A percentile compares a stretch with the other conserved stretches of the same genome.
Evolutionary conservation across 495 filamentous ascomycete species (phyloP).

Genomic region (Trichoderma virens): DNA sequence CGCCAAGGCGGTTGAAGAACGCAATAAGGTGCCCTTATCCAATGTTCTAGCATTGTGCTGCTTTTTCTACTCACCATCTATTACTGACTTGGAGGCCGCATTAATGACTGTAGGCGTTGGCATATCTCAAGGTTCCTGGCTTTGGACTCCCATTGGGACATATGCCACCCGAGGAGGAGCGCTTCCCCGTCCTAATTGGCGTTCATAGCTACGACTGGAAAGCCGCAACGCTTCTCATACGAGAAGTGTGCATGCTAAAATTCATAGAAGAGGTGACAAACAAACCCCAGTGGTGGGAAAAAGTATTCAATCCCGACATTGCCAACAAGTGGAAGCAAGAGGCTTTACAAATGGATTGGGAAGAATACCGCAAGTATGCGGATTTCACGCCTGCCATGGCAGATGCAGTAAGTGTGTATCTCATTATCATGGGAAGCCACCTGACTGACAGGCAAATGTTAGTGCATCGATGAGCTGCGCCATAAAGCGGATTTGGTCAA

Average conservation of each 20-base stretch:
- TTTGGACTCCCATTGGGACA: not conserved
- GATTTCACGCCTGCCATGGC: conserved; percentile 40
- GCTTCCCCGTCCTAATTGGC: not conserved
- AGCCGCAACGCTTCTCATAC: conserved; percentile 18
- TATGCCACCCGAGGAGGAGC: not conserved
- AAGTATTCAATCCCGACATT: conserved; percentile 44
- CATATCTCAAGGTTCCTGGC: not conserved
- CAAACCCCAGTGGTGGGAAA: conserved; percentile 44
- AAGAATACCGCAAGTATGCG: conserved; percentile 16
- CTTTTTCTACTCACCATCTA: not conserved
- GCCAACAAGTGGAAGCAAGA: conserved; percentile 29
- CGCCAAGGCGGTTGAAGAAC: not conserved
- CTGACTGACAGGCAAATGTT: not conserved
- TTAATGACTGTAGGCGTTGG: not conserved
- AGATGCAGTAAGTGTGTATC: conserved; percentile 30
- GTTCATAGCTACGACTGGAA: not conserved
- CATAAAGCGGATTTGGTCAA: conserved; percentile 32
- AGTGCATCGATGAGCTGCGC: conserved; percentile 43
- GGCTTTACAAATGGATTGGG: conserved; percentile 6
- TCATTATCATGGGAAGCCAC: not conserved
- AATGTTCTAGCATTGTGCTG: not conserved
- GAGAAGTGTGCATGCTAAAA: conserved; percentile 39
- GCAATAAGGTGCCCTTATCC: not conserved
- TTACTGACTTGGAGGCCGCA: not conserved
- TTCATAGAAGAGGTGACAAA: conserved; percentile 29